Conservation (phyloP, 2,329 filamentous ascomycete species). For the Arthrobotrys conoides region DNA sequence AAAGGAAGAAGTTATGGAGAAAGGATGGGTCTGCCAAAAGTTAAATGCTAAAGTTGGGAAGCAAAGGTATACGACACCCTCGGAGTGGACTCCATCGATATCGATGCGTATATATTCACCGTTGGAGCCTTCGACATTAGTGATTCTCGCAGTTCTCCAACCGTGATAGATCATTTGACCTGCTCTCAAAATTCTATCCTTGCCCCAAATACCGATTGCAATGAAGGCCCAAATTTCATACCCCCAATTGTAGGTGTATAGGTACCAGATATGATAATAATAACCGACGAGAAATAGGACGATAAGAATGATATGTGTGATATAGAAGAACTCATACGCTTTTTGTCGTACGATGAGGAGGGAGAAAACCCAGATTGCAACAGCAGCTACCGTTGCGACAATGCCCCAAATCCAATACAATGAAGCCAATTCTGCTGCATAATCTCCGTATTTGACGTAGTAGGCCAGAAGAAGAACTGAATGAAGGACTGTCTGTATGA, state of each 20-base stretch:
- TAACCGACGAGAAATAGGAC: conserved; percentile 65
- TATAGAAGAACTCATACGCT: conserved; percentile 66
- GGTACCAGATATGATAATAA: conserved; percentile 67
- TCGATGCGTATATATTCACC: conserved; percentile 66
- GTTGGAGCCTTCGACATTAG: conserved; percentile 63
- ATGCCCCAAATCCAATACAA: conserved; percentile 67
- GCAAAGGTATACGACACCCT: conserved; percentile 66
- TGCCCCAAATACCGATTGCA: conserved; percentile 65
- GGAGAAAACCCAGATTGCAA: conserved; percentile 63
- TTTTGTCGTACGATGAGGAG: conserved; percentile 64
- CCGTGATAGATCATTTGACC: conserved; percentile 63
- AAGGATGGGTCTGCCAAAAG: conserved; percentile 67
- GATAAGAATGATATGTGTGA: conserved; percentile 65
- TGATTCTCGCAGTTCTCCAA: conserved; percentile 62
- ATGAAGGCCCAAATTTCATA: conserved; percentile 67
- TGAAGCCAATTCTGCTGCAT: conserved; percentile 62
- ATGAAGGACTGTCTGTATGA: conserved; percentile 65
- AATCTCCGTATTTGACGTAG: conserved; percentile 63
- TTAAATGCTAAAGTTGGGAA: conserved; percentile 66
- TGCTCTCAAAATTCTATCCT: conserved; percentile 65
- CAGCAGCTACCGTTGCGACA: conserved; percentile 64
- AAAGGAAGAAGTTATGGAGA: conserved; percentile 64
- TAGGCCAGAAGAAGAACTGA: conserved; percentile 65
- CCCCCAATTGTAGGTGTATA: conserved; percentile 66
- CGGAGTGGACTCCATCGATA: conserved; percentile 35